Evolutionary conservation across 352 stramenopile genomes (phyloP), one percentile per base, ranked within the genome.

Genomic region (Pythium myriotylum): DNA sequence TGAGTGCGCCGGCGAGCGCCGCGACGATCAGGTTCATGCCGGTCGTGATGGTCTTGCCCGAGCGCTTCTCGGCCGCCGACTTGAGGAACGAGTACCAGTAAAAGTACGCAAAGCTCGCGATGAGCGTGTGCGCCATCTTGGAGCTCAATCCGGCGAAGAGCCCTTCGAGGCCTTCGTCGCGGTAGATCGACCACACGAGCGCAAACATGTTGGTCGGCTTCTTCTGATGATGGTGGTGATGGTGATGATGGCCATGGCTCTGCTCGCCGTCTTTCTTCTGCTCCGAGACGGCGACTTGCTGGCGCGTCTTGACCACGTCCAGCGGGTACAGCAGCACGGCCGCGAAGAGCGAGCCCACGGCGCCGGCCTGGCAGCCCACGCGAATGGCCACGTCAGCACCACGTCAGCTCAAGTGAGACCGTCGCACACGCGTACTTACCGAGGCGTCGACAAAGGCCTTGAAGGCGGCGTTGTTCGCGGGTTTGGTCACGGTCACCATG

Each of bases 21-120:
- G 84, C 87, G 24, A 93, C 73, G 24, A 90, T 59, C 49, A 96
- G 65, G 67, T 88, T 94, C 59, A 84, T 75, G 20, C 77, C 73
- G 13, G 84, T 91, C 49, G 78, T 77, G 37, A 88, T 76, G 24
- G 71, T 59, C 50, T 69, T 74, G 23, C 57, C 70, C 45, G 70
- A 72, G 20, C 74, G 76, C n/a, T 74, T 74, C 67, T 84, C 81
- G n/a, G 79, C 73, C 0, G 71, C 70, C 29, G 74, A 69, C 64
- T 91, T 91, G 56, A 93, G 80, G 62, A 89, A 88, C 52, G 84
- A 86, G 59, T 91, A 93, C 78, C 84, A 93, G 68, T 93, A 93
- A 55, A 93, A 93, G 68, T 91, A 93, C 46, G 77, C 82, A 65
- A 93, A 93, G 66, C 88, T 91, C 48, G 81, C 88, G 41, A 81